Evolutionary conservation across 1,284 basidiomycete genomes (phyloP).

Genomic region (Naganishia liquefaciens): DNA sequence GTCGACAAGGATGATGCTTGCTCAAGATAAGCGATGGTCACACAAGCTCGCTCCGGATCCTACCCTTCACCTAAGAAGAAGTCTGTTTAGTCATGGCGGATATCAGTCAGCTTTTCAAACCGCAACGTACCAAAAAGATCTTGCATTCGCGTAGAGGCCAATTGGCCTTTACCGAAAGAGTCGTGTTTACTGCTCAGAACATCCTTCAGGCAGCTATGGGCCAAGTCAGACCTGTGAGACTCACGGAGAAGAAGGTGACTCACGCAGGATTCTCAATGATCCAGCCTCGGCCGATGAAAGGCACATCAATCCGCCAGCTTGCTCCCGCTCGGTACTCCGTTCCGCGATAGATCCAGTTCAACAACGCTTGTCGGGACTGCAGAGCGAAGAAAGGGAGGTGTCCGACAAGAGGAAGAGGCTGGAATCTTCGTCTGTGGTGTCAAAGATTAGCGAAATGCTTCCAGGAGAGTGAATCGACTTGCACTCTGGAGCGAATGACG

Average conservation of each 20-base stretch:
- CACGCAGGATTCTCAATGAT: slow-evolving; percentile 39
- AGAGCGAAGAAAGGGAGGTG: slow-evolving; percentile 37
- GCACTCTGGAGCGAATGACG: too few relatives aligned
- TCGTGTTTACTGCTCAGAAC: slow-evolving; percentile 35
- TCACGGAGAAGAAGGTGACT: slow-evolving; percentile 3
- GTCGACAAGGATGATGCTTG: slow-evolving; percentile 35
- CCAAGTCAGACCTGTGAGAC: background rate
- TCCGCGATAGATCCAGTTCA: slow-evolving; percentile 34
- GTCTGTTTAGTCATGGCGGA: slow-evolving; percentile 1
- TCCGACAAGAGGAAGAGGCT: slow-evolving; percentile 38
- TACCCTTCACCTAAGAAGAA: slow-evolving; percentile 12
- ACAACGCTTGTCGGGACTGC: slow-evolving; percentile 29
- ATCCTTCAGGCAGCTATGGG: slow-evolving; percentile 37
- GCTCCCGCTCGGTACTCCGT: slow-evolving; percentile 21
- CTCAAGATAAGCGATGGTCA: background rate
- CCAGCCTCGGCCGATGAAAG: slow-evolving; percentile 32
- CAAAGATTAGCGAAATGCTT: too few relatives aligned
- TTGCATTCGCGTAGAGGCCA: slow-evolving; percentile 32
- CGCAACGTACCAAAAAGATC: slow-evolving; percentile 36
- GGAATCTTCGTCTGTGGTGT: slow-evolving; percentile 2
- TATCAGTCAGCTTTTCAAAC: background rate
- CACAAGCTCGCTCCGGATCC: background rate
- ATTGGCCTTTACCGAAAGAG: slow-evolving; percentile 36
- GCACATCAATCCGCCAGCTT: slow-evolving; percentile 32
- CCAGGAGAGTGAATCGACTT: too few relatives aligned